Percentiles rank a stretch among this genome's conserved stretches.
These are phyloP conservation scores for Claviceps humidiphila DNA, from an alignment of 2,329 filamentous ascomycete species.

Conservation along the genomic window DNA sequence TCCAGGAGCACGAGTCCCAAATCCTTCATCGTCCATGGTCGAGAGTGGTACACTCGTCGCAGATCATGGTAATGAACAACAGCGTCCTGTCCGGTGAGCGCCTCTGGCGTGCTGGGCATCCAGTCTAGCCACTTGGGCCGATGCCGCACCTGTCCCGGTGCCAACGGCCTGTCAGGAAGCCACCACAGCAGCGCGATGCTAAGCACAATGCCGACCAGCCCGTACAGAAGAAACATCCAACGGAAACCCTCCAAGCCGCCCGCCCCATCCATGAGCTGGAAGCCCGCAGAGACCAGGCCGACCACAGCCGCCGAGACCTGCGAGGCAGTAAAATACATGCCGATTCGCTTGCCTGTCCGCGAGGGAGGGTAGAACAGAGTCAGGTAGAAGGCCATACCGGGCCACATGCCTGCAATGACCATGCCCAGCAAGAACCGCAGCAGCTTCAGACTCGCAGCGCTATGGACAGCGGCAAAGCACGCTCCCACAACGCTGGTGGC, in stretches of 20 bases:
- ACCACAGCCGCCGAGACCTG: conserved; percentile 84
- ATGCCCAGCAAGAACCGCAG: conserved; percentile 73
- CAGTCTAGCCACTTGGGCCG: conserved; percentile 43
- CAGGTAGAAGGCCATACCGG: conserved; percentile 85
- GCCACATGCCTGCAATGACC: conserved; percentile 90
- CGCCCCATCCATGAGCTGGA: conserved; percentile 77
- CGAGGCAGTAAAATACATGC: conserved; percentile 77
- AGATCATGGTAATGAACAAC: conserved; percentile 73
- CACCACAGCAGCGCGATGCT: conserved; percentile 73
- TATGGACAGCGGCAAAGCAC: conserved; percentile 70
- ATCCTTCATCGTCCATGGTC: conserved; percentile 60
- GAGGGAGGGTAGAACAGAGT: conserved; percentile 86
- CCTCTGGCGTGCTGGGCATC: conserved; percentile 57
- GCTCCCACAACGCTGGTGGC: conserved; percentile 74
- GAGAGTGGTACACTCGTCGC: conserved; percentile 63
- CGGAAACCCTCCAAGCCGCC: conserved; percentile 68
- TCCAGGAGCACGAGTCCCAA: conserved; percentile 60
- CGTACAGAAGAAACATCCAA: conserved; percentile 90
- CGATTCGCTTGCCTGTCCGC: conserved; percentile 75
- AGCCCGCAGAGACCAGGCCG: conserved; percentile 77
- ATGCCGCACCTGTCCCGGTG: conserved; percentile 50
- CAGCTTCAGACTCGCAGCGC: conserved; percentile 80
- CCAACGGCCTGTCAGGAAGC: conserved; percentile 70
- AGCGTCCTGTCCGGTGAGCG: conserved; percentile 64
- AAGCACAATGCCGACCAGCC: conserved; percentile 58